phyloP scores from a whole-genome alignment of 495 filamentous ascomycete species.

The Amorphotheca resinae region DNA sequence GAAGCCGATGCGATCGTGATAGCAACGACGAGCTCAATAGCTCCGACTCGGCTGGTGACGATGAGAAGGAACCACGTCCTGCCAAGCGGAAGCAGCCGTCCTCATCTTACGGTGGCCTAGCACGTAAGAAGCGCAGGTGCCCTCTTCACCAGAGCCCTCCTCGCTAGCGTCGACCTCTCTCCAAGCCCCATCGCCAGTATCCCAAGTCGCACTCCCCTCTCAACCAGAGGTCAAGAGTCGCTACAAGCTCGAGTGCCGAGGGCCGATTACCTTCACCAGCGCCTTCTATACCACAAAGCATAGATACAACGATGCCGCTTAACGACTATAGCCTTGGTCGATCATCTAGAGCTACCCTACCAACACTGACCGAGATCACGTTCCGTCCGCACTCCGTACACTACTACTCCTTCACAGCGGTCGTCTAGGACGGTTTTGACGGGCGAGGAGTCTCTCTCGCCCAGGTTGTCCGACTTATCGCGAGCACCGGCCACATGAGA shows the following conservation, averaged over 20 bases:
- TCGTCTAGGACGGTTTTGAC: constrained; percentile 40
- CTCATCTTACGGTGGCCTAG: constrained; percentile 9
- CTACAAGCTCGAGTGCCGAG: constrained; percentile 3
- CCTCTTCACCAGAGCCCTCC: constrained; percentile 8
- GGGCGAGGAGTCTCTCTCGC: constrained; percentile 27
- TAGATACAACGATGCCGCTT: constrained; percentile 3
- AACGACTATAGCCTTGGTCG: constrained; percentile 1
- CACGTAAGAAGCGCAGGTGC: constrained; percentile 8
- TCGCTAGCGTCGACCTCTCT: constrained; percentile 3
- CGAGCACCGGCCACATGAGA: constrained; percentile 6
- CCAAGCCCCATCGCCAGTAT: constrained; percentile 5
- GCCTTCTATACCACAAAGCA: constrained; percentile 5
- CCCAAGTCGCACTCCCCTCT: constrained; percentile 7
- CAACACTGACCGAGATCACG: not conserved
- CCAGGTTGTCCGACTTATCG: constrained; percentile 7
- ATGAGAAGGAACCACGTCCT: constrained; percentile 11
- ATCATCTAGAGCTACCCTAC: constrained; percentile 2
- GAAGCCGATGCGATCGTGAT: constrained; percentile 1
- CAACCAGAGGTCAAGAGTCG: constrained; percentile 5
- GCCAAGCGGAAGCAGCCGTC: constrained; percentile 10
- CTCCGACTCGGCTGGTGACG: constrained; percentile 3
- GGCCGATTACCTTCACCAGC: constrained; percentile 3
- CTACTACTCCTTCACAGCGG: constrained; percentile 32
- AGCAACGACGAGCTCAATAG: constrained; percentile 9
- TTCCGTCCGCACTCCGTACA: constrained; percentile 8